Percentiles rank a stretch among this genome's conserved stretches.
Conservation (phyloP, 164 flowering plant species). For the Euptelea pleiosperma region DNA sequence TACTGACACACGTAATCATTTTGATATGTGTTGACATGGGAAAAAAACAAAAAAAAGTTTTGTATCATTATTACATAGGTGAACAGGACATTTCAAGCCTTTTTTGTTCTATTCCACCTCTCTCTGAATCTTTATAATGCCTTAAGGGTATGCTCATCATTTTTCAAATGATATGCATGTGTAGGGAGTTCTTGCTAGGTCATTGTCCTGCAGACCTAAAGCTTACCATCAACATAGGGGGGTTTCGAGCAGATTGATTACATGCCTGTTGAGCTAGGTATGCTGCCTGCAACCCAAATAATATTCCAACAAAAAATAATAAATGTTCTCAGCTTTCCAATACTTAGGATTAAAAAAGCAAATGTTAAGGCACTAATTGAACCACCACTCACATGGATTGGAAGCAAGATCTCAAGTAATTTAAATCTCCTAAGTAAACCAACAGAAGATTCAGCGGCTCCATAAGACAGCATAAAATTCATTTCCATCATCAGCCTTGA, state of each 20-base stretch:
- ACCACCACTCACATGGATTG: constrained; percentile 67
- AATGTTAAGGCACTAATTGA: not conserved
- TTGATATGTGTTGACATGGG: too few relatives aligned
- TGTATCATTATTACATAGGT: too few relatives aligned
- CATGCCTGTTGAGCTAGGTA: constrained; percentile 49
- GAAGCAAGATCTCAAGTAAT: constrained; percentile 66
- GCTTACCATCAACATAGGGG: constrained; percentile 80
- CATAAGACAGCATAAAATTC: constrained; percentile 88
- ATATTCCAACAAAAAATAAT: constrained; percentile 10
- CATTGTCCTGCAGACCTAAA: not conserved
- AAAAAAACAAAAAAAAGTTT: too few relatives aligned
- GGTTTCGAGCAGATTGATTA: constrained; percentile 23
- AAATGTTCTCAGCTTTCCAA: not conserved
- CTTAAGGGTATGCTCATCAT: too few relatives aligned
- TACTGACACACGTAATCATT: too few relatives aligned
- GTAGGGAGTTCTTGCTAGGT: too few relatives aligned
- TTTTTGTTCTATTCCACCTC: too few relatives aligned
- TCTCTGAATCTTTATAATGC: too few relatives aligned
- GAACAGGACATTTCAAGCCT: too few relatives aligned
- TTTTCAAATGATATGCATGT: too few relatives aligned
- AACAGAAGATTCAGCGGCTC: constrained; percentile 82
- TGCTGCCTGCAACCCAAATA: constrained; percentile 57
- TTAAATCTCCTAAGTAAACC: constrained; percentile 57
- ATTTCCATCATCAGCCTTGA: constrained; percentile 76
- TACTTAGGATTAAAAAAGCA: not conserved